These are phyloP conservation scores for Veloboletus limbatus DNA, from an alignment of 1,284 basidiomycete species.

Conservation along the genomic window DNA sequence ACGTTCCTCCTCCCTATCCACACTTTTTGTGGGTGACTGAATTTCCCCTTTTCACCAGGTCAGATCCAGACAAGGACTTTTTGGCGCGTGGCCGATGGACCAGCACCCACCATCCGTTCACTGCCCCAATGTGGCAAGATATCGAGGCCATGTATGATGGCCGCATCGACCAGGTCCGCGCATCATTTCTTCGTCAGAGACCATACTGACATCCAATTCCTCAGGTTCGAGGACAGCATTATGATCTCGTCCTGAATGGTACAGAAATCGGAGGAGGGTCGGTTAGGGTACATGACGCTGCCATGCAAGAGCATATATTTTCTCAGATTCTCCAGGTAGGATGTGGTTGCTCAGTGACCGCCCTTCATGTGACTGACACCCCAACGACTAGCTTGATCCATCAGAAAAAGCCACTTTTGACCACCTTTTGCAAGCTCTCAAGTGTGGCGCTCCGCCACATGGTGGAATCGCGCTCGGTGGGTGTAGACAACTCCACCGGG, in stretches of 20 bases:
- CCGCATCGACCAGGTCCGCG: conserved; percentile 58
- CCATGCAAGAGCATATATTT: conserved; percentile 84
- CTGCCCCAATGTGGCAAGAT: conserved; percentile 91
- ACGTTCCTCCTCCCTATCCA: conserved; percentile 55
- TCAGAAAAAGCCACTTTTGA: conserved; percentile 74
- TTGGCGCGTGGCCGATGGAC: conserved; percentile 85
- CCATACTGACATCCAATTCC: conserved; percentile 6
- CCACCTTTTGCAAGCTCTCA: conserved; percentile 83
- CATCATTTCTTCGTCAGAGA: conserved; percentile 3
- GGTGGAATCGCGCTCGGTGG: conserved; percentile 90
- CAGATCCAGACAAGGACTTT: conserved; percentile 85
- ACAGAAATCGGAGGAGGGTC: conserved; percentile 93
- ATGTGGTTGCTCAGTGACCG: conserved; percentile 5
- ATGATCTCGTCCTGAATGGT: conserved; percentile 95
- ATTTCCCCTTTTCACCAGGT: conserved; percentile 90
- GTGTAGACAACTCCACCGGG: conserved; percentile 18
- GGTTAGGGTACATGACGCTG: conserved; percentile 87
- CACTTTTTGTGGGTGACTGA: conserved; percentile 95
- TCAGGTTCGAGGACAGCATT: conserved; percentile 91
- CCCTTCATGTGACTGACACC: conserved; percentile 5
- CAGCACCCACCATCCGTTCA: conserved; percentile 93
- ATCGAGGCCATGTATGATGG: conserved; percentile 71
- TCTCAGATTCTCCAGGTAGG: conserved; percentile 72
- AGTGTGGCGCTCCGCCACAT: conserved; percentile 90
- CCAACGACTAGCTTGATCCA: conserved; percentile 56